Evolutionary conservation across 768 basidiomycete species (phyloP), one percentile per base, ranked within the genome.

Genomic region (Phylloporus scabripes): DNA sequence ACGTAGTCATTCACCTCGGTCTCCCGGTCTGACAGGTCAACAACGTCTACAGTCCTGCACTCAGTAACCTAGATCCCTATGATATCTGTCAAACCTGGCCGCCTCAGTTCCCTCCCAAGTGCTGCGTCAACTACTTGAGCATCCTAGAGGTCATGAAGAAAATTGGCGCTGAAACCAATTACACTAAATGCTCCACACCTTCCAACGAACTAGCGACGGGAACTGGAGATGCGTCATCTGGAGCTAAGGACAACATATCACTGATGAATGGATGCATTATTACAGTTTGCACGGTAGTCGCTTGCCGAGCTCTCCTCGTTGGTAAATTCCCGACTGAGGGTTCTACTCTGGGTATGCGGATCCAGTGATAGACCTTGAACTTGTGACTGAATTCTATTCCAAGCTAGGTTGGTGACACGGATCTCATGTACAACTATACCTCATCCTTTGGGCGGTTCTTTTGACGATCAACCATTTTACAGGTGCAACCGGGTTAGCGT

Each of bases 21-120:
- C 11, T 20, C 3, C 42, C 10, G 11, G 28, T 23, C 31, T 9
- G 33, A 40, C 46, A 81, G 80, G 46, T 63, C 28, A 61, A 74
- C 0, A 70, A 81, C 17, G 67, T 83, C 11, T 76, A 76, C 50
- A 9, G 59, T 2, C 79, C 79, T 0, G 77, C 79, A 1, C 68
- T 82, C 5, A 78, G 78, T 0, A 57, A 79, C 55, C 68, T 72
- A 10, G 81, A 85, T 51, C 54, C 71, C 0, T 63, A 83, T 50
- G 83, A 85, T 56, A 65, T 85, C 37, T 69, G 80, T 18, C 82
- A 83, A 62, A 80, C 75, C 34, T 56, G 73, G 1, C 71, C 77
- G 0, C 71, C 74, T 1, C 47, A 65, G 7, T 83, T 83, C 63
- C 82, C 83, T 5, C 77, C 81, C 0, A 73, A 79, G 39, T 80